phyloP scores from a whole-genome alignment of 192 early-diverging fungal genomes.

The Diversispora epigaea region DNA sequence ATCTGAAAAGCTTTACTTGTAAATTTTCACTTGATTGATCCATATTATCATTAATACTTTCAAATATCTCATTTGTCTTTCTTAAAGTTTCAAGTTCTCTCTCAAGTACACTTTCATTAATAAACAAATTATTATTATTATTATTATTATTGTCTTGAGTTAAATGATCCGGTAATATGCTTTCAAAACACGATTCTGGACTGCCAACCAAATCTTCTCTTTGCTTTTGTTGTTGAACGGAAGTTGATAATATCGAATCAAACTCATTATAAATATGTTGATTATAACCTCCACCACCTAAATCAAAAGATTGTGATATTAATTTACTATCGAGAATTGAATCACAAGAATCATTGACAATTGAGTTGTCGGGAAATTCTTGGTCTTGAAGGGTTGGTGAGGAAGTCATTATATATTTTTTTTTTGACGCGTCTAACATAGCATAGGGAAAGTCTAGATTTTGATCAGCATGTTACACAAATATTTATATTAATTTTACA shows the following conservation, averaged over 20 bases:
- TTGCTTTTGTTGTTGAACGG: not conserved
- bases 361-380: slow-evolving; percentile 24
- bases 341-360: slow-evolving; percentile 1
- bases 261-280: not conserved
- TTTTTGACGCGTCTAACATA: too few relatives aligned
- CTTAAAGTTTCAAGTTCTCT: slow-evolving; percentile 16
- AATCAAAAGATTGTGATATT: not conserved
- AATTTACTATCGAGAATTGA: not conserved
- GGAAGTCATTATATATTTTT: too few relatives aligned
- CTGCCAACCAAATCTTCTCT: not conserved
- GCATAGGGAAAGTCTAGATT: too few relatives aligned
- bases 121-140: not conserved
- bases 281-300: not conserved
- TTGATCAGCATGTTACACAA: too few relatives aligned
- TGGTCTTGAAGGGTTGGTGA: slow-evolving; percentile 14
- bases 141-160: not conserved
- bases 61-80: slow-evolving; percentile 22
- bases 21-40: slow-evolving; percentile 10
- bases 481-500: too few relatives aligned
- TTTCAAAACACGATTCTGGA: not conserved
- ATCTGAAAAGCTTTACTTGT: not conserved
- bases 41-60: slow-evolving; percentile 21
- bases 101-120: not conserved
- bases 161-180: slow-evolving; percentile 7
- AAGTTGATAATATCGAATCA: not conserved